A percentile compares a stretch with the other conserved stretches of the same genome.
phyloP scores from a whole-genome alignment of 2,329 filamentous ascomycete species.

The Stemphylium vesicarium region DNA sequence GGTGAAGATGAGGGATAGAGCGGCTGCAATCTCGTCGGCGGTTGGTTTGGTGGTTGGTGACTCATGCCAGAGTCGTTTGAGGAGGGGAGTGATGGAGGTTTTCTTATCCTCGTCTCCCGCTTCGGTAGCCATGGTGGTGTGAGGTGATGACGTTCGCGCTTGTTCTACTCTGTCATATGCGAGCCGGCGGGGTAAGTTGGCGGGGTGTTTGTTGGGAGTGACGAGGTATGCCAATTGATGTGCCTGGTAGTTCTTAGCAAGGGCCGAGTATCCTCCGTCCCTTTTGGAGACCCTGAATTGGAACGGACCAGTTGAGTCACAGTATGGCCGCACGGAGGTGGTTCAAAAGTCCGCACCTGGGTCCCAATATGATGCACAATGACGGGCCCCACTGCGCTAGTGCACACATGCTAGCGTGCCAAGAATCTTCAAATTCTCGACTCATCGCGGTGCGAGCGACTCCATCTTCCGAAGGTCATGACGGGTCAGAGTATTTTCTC shows the following conservation, averaged over 20 bases:
- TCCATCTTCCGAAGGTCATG: constrained; percentile 39
- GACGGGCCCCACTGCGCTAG: constrained; percentile 22
- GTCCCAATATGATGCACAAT: constrained; percentile 16
- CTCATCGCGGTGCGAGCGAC: constrained; percentile 19
- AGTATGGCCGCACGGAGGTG: constrained; percentile 21
- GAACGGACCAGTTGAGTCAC: constrained; percentile 35
- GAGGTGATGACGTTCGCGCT: constrained; percentile 6
- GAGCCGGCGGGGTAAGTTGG: constrained; percentile 20
- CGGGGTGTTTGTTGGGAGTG: constrained; percentile 6
- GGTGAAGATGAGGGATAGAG: constrained; percentile 89
- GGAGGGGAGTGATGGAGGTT: constrained; percentile 70
- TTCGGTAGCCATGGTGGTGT: constrained; percentile 34
- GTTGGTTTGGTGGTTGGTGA: constrained; percentile 57
- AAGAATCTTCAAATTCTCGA: constrained; percentile 25
- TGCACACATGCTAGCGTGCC: constrained; percentile 25
- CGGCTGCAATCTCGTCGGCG: constrained; percentile 84
- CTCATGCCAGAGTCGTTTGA: constrained; percentile 73
- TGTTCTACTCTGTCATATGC: constrained; percentile 15
- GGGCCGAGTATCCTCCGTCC: neutral
- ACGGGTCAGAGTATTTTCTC: constrained; percentile 47
- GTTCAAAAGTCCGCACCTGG: constrained; percentile 22
- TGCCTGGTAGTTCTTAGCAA: neutral
- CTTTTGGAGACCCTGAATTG: neutral
- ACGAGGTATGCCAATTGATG: neutral
- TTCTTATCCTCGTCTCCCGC: constrained; percentile 35